A percentile compares a stretch with the other conserved stretches of the same genome.
Evolutionary conservation across 2,329 filamentous ascomycete species (phyloP).

Genomic region (Sarocladiaceae sp.): DNA sequence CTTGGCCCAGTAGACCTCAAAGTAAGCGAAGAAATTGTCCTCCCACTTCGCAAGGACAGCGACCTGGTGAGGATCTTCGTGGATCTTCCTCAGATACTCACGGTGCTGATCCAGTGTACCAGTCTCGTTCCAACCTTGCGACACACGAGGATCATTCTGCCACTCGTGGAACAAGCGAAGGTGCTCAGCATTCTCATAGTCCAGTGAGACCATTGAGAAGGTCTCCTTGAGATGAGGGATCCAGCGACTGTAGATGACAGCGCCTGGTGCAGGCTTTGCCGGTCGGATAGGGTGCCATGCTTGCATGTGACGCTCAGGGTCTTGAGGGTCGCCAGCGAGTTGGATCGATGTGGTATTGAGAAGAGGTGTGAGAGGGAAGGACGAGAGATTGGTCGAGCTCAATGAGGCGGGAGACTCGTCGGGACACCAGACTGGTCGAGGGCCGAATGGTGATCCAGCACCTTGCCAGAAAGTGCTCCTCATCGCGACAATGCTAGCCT

Average conservation of each 20-base stretch:
- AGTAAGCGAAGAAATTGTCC: slow-evolving; percentile 69
- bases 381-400: slow-evolving; percentile 31
- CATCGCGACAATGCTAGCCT: slow-evolving; percentile 37
- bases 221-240: slow-evolving; percentile 72
- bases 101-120: slow-evolving; percentile 72
- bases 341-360: slow-evolving; percentile 39
- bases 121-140: slow-evolving; percentile 75
- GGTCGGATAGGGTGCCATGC: slow-evolving; percentile 67
- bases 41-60: slow-evolving; percentile 69
- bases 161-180: slow-evolving; percentile 69
- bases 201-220: slow-evolving; percentile 73
- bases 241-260: slow-evolving; percentile 73
- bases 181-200: slow-evolving; percentile 61
- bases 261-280: slow-evolving; percentile 66
- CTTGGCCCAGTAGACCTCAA: slow-evolving; percentile 74
- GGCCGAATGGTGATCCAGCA: slow-evolving; percentile 62
- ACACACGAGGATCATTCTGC: slow-evolving; percentile 81
- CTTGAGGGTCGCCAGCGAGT: slow-evolving; percentile 34
- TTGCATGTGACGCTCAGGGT: slow-evolving; percentile 40
- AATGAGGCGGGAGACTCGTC: slow-evolving; percentile 35
- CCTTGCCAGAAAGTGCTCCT: slow-evolving; percentile 66
- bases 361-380: slow-evolving; percentile 45
- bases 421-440: slow-evolving; percentile 58
- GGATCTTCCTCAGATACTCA: slow-evolving; percentile 63
- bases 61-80: slow-evolving; percentile 68